Evolutionary conservation across 345 rosid genomes (phyloP), one percentile per base, ranked within the genome.

Genomic region (Eucalyptus grandis): DNA sequence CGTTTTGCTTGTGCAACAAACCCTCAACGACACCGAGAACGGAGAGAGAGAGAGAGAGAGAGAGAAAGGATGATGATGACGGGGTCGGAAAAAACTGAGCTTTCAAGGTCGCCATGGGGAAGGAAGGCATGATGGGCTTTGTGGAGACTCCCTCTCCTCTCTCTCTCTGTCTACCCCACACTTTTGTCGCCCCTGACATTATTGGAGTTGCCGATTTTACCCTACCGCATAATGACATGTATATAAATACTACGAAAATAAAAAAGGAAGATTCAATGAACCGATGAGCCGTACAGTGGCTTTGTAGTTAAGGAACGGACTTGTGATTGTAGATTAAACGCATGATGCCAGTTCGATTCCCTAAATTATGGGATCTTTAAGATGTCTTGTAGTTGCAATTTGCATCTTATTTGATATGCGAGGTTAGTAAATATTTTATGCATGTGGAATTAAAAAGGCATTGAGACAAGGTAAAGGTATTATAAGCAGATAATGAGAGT

Each of bases 61-160:
- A 72, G 82, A 37, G 83, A 89, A 56, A 80, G 82, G 89, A 51
- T 12, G 30, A 34, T 37, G 83, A 93, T 90, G 93, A 96, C 91
- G 94, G 95, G 92, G 92, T 94, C 91, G 95, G 93, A 91, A 95
- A 31, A 31, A 90, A 94, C 95, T 90, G 91, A 92, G 93, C 96
- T 93, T 93, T 94, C 96, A 90, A 88, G 90, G 90, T 88, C 90
- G n/a, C 90, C 90, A 49, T 22, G 9, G 51, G 58, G 37, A 87
- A 60, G 67, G 85, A 58, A 58, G 87, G 82, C 91, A 88, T 87
- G 86, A 88, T 90, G 72, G 62, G 27, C 77, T 90, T 86, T 90
- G 44, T 89, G 82, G 87, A 46, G 87, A 51, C 88, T 51, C 88
- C 26, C 88, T 86, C 62, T 50, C 14, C 46, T 19, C 44, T n/a